Conservation (phyloP, 2,329 filamentous ascomycete genomes). For the Neofusicoccum cordaticola region DNA sequence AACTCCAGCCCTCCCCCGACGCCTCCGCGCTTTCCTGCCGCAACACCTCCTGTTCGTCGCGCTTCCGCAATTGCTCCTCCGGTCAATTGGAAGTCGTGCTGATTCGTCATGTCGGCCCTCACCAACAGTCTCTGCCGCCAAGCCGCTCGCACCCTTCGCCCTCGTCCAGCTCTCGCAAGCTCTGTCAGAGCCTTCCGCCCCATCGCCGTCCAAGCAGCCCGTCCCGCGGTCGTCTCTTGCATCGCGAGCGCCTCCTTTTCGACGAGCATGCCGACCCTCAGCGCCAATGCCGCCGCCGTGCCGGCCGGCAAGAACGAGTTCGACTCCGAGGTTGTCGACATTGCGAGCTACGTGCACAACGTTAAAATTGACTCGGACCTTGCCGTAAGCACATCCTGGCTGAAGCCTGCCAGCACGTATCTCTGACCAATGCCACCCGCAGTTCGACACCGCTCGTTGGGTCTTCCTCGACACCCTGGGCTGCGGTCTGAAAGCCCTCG, state of each 20-base stretch:
- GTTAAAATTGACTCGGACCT: constrained; percentile 87
- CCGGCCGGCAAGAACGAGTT: constrained; percentile 53
- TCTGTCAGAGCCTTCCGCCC: constrained; percentile 34
- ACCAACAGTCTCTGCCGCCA: constrained; percentile 41
- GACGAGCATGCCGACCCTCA: constrained; percentile 16
- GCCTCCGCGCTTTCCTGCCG: background rate
- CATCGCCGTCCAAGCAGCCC: constrained; percentile 32
- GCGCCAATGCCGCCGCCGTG: constrained; percentile 19
- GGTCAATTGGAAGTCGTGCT: constrained; percentile 13
- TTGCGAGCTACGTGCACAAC: constrained; percentile 91
- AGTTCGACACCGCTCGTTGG: constrained; percentile 95
- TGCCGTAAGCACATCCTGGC: constrained; percentile 63
- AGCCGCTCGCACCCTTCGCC: constrained; percentile 37
- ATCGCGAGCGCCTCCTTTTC: constrained; percentile 7
- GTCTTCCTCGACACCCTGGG: constrained; percentile 96
- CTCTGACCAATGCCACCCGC: constrained; percentile 21
- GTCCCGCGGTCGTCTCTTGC: background rate
- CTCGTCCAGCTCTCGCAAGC: constrained; percentile 26
- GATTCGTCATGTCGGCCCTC: constrained; percentile 39
- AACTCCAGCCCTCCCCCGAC: background rate
- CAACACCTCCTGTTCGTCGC: constrained; percentile 2
- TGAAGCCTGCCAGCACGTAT: background rate
- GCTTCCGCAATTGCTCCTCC: constrained; percentile 5
- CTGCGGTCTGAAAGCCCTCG: constrained; percentile 91
- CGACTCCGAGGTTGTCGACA: constrained; percentile 91